phyloP scores from a whole-genome alignment of 805 yeast genomes.

The Candida pseudofarinosa region DNA sequence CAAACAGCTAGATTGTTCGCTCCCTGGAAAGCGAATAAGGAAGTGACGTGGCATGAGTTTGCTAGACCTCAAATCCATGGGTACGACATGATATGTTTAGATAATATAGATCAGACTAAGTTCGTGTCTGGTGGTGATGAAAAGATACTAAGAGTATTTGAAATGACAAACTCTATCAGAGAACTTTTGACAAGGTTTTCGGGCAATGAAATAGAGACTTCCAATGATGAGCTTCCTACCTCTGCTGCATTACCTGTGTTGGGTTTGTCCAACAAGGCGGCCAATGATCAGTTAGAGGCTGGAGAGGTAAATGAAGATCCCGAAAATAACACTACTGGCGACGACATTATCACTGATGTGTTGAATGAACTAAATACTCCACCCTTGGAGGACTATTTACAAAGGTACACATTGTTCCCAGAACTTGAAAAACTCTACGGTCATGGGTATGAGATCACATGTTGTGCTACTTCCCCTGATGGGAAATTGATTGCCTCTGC shows the following conservation, averaged over 20 bases:
- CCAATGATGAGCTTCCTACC: constrained; percentile 51
- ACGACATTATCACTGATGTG: constrained; percentile 38
- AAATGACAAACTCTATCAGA: constrained; percentile 78
- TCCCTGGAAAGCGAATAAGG: constrained; percentile 44
- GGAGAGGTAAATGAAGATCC: constrained; percentile 40
- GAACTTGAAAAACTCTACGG: constrained; percentile 94
- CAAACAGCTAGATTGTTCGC: constrained; percentile 89
- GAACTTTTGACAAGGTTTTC: constrained; percentile 53
- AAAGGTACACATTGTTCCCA: constrained; percentile 90
- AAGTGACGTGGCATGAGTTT: constrained; percentile 75
- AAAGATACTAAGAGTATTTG: constrained; percentile 83
- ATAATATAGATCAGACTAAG: constrained; percentile 52
- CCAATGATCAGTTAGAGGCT: constrained; percentile 43
- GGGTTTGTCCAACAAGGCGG: constrained; percentile 90
- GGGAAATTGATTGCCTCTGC: constrained; percentile 73
- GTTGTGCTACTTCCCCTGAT: constrained; percentile 68
- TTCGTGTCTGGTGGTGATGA: constrained; percentile 97
- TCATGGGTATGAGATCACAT: constrained; percentile 91
- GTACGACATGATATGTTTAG: constrained; percentile 85
- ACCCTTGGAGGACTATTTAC: constrained; percentile 88
- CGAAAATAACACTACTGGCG: constrained; percentile 29
- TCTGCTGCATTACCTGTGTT: constrained; percentile 89
- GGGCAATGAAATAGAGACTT: constrained; percentile 31
- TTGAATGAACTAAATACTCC: constrained; percentile 48
- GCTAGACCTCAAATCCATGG: constrained; percentile 99